phyloP scores from a whole-genome alignment of 2,329 filamentous ascomycete genomes.

The Geoglossum cookeanum region DNA sequence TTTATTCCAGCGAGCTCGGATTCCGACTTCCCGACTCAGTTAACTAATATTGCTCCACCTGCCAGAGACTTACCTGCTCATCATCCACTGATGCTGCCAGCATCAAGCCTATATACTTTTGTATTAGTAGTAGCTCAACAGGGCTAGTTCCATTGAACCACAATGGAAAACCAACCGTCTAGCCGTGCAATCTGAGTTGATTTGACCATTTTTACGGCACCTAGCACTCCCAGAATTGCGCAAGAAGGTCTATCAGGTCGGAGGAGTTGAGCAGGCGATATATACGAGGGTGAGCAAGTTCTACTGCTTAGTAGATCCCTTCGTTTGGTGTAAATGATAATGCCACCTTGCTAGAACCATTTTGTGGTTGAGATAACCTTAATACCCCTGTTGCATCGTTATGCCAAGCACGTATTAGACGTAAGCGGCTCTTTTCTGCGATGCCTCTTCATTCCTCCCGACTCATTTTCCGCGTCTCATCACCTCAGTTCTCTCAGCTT shows the following conservation, averaged over 20 bases:
- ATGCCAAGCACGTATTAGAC: background rate
- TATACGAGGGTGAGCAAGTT: background rate
- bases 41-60: background rate
- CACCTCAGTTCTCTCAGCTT: background rate
- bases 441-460: background rate
- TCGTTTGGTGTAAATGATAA: background rate
- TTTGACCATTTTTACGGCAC: conserved; percentile 47
- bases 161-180: conserved; percentile 45
- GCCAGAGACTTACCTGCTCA: conserved; percentile 38
- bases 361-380: conserved; percentile 1
- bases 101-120: conserved; percentile 53
- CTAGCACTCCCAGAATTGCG: background rate
- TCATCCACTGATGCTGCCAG: conserved; percentile 91
- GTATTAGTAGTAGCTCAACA: background rate
- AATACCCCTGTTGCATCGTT: background rate
- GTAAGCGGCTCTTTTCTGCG: background rate
- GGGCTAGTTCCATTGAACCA: background rate
- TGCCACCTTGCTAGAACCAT: background rate
- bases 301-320: background rate
- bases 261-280: background rate
- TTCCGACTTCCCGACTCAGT: conserved; percentile 33
- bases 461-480: too few relatives aligned
- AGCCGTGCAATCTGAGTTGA: conserved; percentile 89
- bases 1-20: conserved; percentile 72
- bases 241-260: background rate